Percentiles rank a stretch among this genome's conserved stretches.
Conservation (phyloP, 2,329 filamentous ascomycete species). For the Colletotrichum tanaceti region DNA sequence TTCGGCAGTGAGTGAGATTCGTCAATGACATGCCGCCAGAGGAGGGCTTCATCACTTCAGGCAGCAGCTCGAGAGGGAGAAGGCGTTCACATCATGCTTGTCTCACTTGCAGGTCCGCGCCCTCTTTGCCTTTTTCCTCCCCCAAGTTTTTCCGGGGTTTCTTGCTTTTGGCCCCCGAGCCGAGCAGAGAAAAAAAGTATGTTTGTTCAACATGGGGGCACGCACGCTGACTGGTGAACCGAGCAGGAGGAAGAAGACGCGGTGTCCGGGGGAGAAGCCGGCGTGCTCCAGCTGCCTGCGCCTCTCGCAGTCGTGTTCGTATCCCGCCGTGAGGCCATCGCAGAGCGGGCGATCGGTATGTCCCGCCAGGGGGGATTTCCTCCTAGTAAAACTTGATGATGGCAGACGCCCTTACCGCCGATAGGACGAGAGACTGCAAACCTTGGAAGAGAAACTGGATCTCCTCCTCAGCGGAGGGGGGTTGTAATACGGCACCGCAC, state of each 20-base stretch:
- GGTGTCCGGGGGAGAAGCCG: constrained; percentile 64
- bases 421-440: constrained; percentile 63
- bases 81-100: constrained; percentile 56
- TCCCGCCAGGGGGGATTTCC: no score
- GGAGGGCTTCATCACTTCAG: constrained; percentile 43
- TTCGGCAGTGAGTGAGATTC: constrained; percentile 27
- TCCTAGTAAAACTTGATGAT: no score
- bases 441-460: constrained; percentile 64
- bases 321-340: constrained; percentile 53
- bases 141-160: no score
- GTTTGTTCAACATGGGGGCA: not conserved
- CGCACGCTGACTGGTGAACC: constrained; percentile 34
- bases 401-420: constrained; percentile 9
- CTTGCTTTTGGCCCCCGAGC: no score
- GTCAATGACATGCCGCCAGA: constrained; percentile 49
- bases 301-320: constrained; percentile 60
- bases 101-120: constrained; percentile 60
- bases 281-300: constrained; percentile 63
- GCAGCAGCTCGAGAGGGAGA: constrained; percentile 50
- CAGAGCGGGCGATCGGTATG: constrained; percentile 59
- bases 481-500: constrained; percentile 45
- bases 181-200: no score
- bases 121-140: not conserved
- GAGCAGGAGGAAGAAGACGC: constrained; percentile 60
- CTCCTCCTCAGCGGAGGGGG: constrained; percentile 58